phyloP scores from a whole-genome alignment of 2,329 filamentous ascomycete genomes.

The Periconia macrospinosa region DNA sequence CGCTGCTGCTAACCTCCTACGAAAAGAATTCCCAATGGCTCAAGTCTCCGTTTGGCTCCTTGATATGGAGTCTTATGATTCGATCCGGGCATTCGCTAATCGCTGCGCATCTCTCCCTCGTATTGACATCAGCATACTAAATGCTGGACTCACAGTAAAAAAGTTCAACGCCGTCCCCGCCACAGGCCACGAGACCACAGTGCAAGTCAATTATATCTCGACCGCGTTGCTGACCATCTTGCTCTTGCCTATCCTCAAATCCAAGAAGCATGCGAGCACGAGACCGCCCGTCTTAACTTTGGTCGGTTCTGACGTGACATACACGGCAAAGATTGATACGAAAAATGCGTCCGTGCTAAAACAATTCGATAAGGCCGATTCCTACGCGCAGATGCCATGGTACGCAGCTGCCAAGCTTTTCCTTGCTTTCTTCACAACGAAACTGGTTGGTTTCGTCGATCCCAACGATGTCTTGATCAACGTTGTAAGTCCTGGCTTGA shows the following conservation, averaged over 20 bases:
- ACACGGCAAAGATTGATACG: not conserved
- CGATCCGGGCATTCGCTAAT: constrained; percentile 10
- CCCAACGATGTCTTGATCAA: constrained; percentile 41
- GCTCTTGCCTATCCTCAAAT: constrained; percentile 36
- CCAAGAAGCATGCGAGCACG: not conserved
- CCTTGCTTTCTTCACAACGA: constrained; percentile 4
- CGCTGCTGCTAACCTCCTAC: constrained; percentile 14
- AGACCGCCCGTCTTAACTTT: constrained; percentile 5
- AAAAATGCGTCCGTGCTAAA: not conserved
- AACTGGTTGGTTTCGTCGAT: constrained; percentile 10
- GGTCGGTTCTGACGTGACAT: constrained; percentile 1
- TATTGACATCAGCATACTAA: constrained; percentile 25
- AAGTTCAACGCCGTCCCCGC: constrained; percentile 10
- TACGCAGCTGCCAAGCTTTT: constrained; percentile 12
- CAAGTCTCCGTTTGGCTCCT: constrained; percentile 20
- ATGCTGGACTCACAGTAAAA: constrained; percentile 22
- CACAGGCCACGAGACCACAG: constrained; percentile 26
- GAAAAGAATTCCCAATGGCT: constrained; percentile 10
- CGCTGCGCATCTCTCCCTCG: constrained; percentile 5
- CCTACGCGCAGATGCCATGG: not conserved
- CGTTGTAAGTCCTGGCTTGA: constrained; percentile 49
- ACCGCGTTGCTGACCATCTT: constrained; percentile 55
- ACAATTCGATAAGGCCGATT: not conserved
- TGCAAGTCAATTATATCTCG: constrained; percentile 55
- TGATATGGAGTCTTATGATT: constrained; percentile 13